Base-by-base conservation (phyloP, 192 early-diverging fungal genomes). In the Phlyctochytrium planicorne region DNA sequence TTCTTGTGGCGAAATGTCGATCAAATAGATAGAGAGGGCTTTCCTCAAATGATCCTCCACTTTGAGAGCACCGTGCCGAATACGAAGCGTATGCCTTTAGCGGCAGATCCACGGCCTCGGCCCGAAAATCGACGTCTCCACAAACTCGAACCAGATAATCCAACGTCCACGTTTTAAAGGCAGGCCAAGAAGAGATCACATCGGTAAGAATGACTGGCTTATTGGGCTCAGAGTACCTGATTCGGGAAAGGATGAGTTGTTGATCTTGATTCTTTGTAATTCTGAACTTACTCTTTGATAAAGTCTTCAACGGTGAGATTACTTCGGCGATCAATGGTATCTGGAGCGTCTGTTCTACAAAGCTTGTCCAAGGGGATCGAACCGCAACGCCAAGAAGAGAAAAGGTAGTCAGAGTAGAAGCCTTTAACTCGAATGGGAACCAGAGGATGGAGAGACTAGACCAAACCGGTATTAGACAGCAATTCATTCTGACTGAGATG, bases 1-100 rank as follows among this genome's bases (percentile, higher is more conserved):
- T 62, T 47, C 80, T 78, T 10, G 68, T 57, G 4, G 74, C 77
- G 70, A 84, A 87, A 27, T 78, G 73, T 66, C 88, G 88, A 74
- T 90, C 89, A 75, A 90, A 90, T 64, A 91, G 66, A 59, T 89
- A 90, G 17, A 90, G 53, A 2, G 88, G 89, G 30, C 84, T 74
- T 73, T 87, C 88, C 35, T 88, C 85, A 59, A 68, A 68, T 27
- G 67, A 61, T 17, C 34, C 67, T 16, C 59, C 67, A 40, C 61
- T 37, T 55, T 75, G 72, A 2, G 71, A 75, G 27, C 47, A 52
- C 3, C 70, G 70, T 27, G 53, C 23, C 25, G 79, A 68, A 63
- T 90, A 91, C 3, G 63, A 40, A 52, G 77, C 70, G 57, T 91
- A 91, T 17, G 86, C 73, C 16, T 52, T 56, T 34, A 91, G 75